phyloP scores from a whole-genome alignment of 371 early-diverging fungal genomes.

The Thermomucor indicae-seudaticae region DNA sequence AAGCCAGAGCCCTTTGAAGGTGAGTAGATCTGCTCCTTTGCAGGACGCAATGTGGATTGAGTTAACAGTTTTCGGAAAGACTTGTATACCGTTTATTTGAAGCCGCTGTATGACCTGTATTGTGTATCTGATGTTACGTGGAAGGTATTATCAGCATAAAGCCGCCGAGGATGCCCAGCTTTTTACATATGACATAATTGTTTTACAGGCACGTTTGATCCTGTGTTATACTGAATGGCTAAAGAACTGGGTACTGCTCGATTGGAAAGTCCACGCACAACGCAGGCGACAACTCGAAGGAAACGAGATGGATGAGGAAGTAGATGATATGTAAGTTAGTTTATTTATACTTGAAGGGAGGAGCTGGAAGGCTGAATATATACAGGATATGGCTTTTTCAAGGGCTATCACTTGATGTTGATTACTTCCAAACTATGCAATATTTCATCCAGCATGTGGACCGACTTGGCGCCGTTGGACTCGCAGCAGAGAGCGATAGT shows the following conservation, averaged over 20 bases:
- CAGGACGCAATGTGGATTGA: neutral
- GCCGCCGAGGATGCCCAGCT: neutral
- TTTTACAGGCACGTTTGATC: constrained; percentile 34
- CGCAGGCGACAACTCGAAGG: constrained; percentile 6
- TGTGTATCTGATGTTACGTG: constrained; percentile 38
- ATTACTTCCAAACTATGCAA: constrained; percentile 47
- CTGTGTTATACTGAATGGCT: constrained; percentile 41
- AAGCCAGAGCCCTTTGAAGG: constrained; percentile 45
- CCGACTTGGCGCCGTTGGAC: constrained; percentile 31
- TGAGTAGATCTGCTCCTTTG: constrained; percentile 8
- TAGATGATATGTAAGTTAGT: constrained; percentile 31
- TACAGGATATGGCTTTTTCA: constrained; percentile 40
- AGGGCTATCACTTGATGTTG: constrained; percentile 40
- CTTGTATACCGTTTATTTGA: constrained; percentile 24
- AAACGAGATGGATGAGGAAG: constrained; percentile 11
- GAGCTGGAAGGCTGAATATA: constrained; percentile 2
- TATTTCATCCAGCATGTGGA: constrained; percentile 48
- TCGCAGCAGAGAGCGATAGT: constrained; percentile 42
- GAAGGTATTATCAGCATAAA: constrained; percentile 29
- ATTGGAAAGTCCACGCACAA: constrained; percentile 43
- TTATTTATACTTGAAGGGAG: neutral
- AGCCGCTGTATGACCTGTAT: constrained; percentile 42
- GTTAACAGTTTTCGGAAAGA: constrained; percentile 11
- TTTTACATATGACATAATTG: neutral
- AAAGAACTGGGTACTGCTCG: constrained; percentile 46